Conservation (phyloP, 2,329 filamentous ascomycete species). For the Fusarium sp. region DNA sequence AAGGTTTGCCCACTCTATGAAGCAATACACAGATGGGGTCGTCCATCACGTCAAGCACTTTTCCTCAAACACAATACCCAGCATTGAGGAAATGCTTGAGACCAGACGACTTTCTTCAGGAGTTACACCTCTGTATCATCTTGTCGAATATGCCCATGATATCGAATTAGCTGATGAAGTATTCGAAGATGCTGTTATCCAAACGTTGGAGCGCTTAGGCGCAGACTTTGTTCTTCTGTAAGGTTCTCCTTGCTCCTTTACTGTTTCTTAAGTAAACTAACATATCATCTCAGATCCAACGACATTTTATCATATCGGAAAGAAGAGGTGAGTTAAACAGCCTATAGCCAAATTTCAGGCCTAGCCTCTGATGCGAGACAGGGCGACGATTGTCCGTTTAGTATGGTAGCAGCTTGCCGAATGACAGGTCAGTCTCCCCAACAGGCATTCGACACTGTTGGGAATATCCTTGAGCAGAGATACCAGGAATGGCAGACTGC, state of each 20-base stretch:
- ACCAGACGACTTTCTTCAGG: constrained; percentile 10
- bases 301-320: constrained; percentile 23
- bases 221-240: constrained; percentile 21
- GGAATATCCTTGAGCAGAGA: constrained; percentile 7
- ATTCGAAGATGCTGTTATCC: constrained; percentile 8
- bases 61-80: constrained; percentile 5
- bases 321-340: not conserved
- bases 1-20: constrained; percentile 21
- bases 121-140: constrained; percentile 20
- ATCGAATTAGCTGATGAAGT: constrained; percentile 12
- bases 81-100: constrained; percentile 16
- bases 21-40: constrained; percentile 23
- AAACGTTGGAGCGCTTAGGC: constrained; percentile 13
- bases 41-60: constrained; percentile 28
- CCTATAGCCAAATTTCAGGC: fast-evolving
- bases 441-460: constrained; percentile 17
- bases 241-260: fast-evolving
- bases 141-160: constrained; percentile 16
- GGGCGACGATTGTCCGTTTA: constrained; percentile 24
- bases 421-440: constrained; percentile 19
- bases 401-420: constrained; percentile 28
- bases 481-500: constrained; percentile 2
- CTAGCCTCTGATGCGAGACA: not conserved
- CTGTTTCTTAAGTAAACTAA: not conserved
- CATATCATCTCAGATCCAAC: fast-evolving